phyloP scores from a whole-genome alignment of 1,139 yeast species.

The Scheffersomyces titani region DNA sequence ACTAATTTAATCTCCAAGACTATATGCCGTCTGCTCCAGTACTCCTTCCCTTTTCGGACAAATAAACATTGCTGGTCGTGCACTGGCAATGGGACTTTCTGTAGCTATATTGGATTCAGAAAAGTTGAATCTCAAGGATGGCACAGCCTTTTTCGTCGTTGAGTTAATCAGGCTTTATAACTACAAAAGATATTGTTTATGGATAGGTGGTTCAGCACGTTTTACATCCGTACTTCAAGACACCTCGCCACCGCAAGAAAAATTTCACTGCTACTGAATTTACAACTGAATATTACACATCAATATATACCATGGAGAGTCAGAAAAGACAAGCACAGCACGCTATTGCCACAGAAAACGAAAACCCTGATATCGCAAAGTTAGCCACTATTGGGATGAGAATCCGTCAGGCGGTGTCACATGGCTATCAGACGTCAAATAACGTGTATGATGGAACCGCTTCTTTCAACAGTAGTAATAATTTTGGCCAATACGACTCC shows the following conservation, averaged over 20 bases:
- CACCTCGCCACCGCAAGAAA: neutral
- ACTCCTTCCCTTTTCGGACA: neutral
- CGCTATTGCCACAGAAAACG: conserved; percentile 11
- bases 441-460: neutral
- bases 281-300: neutral
- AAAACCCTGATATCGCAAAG: conserved; percentile 23
- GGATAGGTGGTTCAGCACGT: neutral
- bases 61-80: neutral
- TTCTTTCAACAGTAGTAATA: neutral
- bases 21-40: neutral
- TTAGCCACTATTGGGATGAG: conserved; percentile 69
- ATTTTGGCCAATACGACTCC: conserved; percentile 2
- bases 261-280: neutral
- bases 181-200: too few relatives aligned
- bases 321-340: conserved; percentile 23
- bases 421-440: conserved; percentile 49
- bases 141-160: neutral
- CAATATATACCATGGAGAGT: neutral
- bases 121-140: neutral
- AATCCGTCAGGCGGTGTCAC: conserved; percentile 64
- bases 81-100: neutral
- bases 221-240: neutral
- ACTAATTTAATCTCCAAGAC: neutral
- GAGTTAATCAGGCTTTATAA: neutral
- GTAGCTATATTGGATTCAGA: neutral